phyloP scores from a whole-genome alignment of 1,284 basidiomycete genomes.

The Moesziomyces parantarcticus region DNA sequence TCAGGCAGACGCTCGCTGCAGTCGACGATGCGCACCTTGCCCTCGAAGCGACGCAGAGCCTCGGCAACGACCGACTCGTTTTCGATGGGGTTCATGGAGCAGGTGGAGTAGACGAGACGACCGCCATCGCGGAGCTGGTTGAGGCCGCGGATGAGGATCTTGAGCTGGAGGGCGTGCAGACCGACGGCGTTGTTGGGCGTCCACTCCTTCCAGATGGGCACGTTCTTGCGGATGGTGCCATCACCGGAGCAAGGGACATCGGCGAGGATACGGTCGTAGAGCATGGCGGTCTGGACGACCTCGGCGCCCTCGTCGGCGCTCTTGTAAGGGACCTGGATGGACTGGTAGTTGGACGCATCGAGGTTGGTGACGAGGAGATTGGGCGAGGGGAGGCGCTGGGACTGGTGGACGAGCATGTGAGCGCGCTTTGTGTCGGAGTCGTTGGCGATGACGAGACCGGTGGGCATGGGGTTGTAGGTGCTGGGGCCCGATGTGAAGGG shows the following conservation, averaged over 20 bases:
- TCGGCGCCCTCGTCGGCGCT: slow-evolving; percentile 28
- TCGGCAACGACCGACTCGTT: slow-evolving; percentile 96
- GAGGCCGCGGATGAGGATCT: slow-evolving; percentile 92
- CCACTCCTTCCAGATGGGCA: slow-evolving; percentile 96
- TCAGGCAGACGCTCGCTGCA: slow-evolving; percentile 78
- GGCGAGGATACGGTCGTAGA: slow-evolving; percentile 93
- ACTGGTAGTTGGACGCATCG: slow-evolving; percentile 86
- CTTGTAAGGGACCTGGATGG: slow-evolving; percentile 60
- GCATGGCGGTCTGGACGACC: slow-evolving; percentile 71
- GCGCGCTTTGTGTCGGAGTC: slow-evolving; percentile 93
- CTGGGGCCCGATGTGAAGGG: slow-evolving; percentile 58
- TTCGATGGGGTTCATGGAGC: slow-evolving; percentile 95
- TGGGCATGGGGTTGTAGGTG: slow-evolving; percentile 62
- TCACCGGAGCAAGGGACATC: slow-evolving; percentile 99
- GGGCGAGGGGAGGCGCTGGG: slow-evolving; percentile 90
- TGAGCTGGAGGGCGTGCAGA: slow-evolving; percentile 89
- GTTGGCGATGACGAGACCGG: slow-evolving; percentile 85
- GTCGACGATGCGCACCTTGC: slow-evolving; percentile 84
- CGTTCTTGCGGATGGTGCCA: slow-evolving; percentile 93
- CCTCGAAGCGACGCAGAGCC: slow-evolving; percentile 68
- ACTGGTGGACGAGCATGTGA: slow-evolving; percentile 96
- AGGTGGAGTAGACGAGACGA: slow-evolving; percentile 96
- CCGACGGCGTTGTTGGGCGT: slow-evolving; percentile 87
- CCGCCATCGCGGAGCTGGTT: slow-evolving; percentile 86
- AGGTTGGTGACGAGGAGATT: slow-evolving; percentile 94